A percentile compares a stretch with the other conserved stretches of the same genome.
phyloP scores from a whole-genome alignment of 2,329 filamentous ascomycete genomes.

The Plectosphaerella sp. region DNA sequence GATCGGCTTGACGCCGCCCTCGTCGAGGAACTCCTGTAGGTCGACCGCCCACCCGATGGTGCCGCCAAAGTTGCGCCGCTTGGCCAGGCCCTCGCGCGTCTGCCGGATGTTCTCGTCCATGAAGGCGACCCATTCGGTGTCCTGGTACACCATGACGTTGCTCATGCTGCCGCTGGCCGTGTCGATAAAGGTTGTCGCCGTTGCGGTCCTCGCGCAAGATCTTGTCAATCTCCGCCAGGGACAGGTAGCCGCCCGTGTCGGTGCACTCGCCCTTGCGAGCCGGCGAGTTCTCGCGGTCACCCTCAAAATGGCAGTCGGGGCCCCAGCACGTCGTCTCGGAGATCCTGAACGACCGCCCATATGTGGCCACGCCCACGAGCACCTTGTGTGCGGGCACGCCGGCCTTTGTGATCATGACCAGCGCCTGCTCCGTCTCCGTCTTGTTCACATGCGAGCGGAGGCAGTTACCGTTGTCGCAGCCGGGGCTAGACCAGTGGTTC shows the following conservation, averaged over 20 bases:
- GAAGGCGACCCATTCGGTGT: constrained; percentile 25
- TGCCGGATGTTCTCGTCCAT: constrained; percentile 19
- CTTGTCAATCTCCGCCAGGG: constrained; percentile 20
- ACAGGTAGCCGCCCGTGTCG: constrained; percentile 20
- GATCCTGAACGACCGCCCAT: constrained; percentile 27
- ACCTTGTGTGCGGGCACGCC: constrained; percentile 24
- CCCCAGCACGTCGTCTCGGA: constrained; percentile 17
- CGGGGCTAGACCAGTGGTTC: constrained; percentile 9
- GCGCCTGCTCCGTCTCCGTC: constrained; percentile 26
- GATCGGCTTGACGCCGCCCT: no score
- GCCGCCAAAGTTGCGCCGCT: constrained; percentile 21
- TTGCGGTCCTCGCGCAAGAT: constrained; percentile 6
- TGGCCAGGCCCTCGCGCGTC: constrained; percentile 12
- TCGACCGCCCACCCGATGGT: constrained; percentile 6
- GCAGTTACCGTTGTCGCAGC: constrained; percentile 24
- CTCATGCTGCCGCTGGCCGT: not conserved
- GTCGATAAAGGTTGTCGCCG: not conserved
- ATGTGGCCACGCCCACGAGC: constrained; percentile 23
- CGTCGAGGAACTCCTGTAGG: constrained; percentile 1
- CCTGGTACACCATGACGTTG: constrained; percentile 16
- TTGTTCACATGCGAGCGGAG: constrained; percentile 29
- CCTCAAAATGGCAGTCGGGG: constrained; percentile 18
- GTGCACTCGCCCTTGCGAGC: constrained; percentile 21
- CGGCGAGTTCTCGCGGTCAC: constrained; percentile 6
- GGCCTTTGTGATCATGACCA: constrained; percentile 25